Percentiles rank a stretch among this genome's conserved stretches.
phyloP scores from a whole-genome alignment of 179 eudicot species.

The Spergularia azorica region DNA sequence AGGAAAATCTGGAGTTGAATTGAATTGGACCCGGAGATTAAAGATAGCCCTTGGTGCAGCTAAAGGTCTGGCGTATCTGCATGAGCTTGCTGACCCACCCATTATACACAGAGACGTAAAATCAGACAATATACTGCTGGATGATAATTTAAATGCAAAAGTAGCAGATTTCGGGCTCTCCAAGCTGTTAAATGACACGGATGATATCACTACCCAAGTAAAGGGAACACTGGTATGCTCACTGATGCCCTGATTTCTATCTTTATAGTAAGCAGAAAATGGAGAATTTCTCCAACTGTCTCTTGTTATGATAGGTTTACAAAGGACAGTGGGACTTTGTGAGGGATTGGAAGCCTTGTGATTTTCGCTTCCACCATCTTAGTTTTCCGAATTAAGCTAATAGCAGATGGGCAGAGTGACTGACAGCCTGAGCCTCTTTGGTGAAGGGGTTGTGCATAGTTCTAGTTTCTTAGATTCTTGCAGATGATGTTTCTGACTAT shows the following conservation, averaged over 20 bases:
- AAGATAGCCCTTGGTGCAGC: slow-evolving; percentile 41
- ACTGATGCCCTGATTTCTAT: not conserved
- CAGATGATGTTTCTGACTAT: not conserved
- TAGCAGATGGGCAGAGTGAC: not conserved
- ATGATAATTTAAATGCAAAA: slow-evolving; percentile 36
- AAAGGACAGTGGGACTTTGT: not conserved
- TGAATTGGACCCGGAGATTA: slow-evolving; percentile 37
- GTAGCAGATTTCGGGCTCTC: slow-evolving; percentile 50
- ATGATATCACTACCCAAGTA: slow-evolving; percentile 42
- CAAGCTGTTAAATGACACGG: slow-evolving; percentile 21
- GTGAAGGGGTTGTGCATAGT: slow-evolving; percentile 1
- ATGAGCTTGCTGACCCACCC: slow-evolving; percentile 49
- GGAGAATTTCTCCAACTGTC: not conserved
- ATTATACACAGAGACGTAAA: slow-evolving; percentile 47
- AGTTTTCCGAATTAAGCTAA: too few relatives aligned
- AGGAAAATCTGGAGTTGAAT: slow-evolving; percentile 40
- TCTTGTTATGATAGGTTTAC: not conserved
- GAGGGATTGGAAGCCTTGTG: too few relatives aligned
- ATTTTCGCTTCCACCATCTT: too few relatives aligned
- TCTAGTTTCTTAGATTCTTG: not conserved
- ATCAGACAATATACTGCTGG: slow-evolving; percentile 40
- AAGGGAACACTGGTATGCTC: slow-evolving; percentile 46
- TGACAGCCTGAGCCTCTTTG: not conserved
- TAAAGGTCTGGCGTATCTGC: slow-evolving; percentile 44
- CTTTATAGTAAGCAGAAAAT: not conserved